Evolutionary conservation across 2,329 filamentous ascomycete genomes (phyloP), one percentile per base, ranked within the genome.

Genomic region (Cladosporium phlei): DNA sequence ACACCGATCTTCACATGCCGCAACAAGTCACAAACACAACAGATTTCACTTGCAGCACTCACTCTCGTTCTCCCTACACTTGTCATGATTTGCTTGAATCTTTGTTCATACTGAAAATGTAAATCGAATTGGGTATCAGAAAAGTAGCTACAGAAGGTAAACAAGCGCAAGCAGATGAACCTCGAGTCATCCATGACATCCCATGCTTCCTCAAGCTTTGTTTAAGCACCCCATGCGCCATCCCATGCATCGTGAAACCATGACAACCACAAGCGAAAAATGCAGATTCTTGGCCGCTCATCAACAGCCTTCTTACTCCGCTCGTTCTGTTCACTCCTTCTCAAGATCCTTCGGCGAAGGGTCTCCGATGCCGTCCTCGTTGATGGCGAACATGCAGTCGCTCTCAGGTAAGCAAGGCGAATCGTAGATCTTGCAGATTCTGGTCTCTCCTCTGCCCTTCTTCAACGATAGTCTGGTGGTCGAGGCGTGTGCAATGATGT

Each of bases 361-460:
- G 65, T 98, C 93, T 21, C 88, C 88, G 61, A 98, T 98, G 33
- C 93, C 93, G 65, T 96, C 89, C 68, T 97, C 94, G 48, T 88
- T 88, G 65, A 98, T 98, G 37, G 93, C 91, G 70, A 98, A 98
- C 58, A 97, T 70, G 63, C 88, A 95, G 67, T 98, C 94, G 59
- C 88, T 94, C 71, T 98, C 93, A 0, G 93, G 93, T 54, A 98
- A 72, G 68, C 93, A 98, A 2, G 93, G 93, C 59, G 90, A 97
- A 69, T 98, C 94, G 65, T 98, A 98, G 52, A 98, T 98, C 76
- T 97, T 98, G 72, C 93, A 95, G 56, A 98, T 88, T 72, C 93
- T 81, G 17, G 93, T 98, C 75, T 98, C 93, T 22, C 80, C 93
- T 46, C 93, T 79, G 2, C 93, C 94, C 69, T 98, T 98, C 74